Evolutionary conservation across 2,329 filamentous ascomycete species (phyloP), one percentile per base, ranked within the genome.

Genomic region (Torrubiellomyces zombiae): DNA sequence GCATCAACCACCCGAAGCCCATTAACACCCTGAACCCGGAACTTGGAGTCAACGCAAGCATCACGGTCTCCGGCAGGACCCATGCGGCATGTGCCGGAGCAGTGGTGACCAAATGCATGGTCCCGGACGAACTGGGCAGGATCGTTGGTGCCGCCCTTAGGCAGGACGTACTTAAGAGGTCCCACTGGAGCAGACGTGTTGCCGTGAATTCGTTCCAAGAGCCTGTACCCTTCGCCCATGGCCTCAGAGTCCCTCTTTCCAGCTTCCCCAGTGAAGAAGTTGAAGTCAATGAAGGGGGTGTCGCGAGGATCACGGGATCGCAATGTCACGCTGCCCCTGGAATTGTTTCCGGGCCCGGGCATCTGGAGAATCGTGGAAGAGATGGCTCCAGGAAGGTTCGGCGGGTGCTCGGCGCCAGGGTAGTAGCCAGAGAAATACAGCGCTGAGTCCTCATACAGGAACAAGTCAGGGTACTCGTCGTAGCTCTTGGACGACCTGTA

Each of bases 301-400:
- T 78, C 73, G 1, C 66, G 62, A 0, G 75, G 74, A 39, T 80
- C 63, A 0, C 61, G 48, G 0, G 67, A 72, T 10, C 53, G 54
- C 5, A 82, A 60, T 4, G 47, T 59, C 4, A 82, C 73, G 2
- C 58, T 63, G 7, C 76, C 76, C n/a, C 2, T 28, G 20, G 0
- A 11, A 19, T 6, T 33, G 25, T n/a, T n/a, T n/a, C n/a, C n/a
- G n/a, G n/a, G n/a, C n/a, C n/a, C n/a, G n/a, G n/a, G n/a, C n/a
- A n/a, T n/a, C n/a, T n/a, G n/a, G n/a, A n/a, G n/a, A n/a, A n/a
- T n/a, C n/a, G n/a, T n/a, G n/a, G n/a, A n/a, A n/a, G n/a, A n/a
- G n/a, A n/a, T n/a, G n/a, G n/a, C n/a, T n/a, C n/a, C n/a, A n/a
- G n/a, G n/a, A n/a, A n/a, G n/a, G n/a, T n/a, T n/a, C n/a, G n/a